These are phyloP conservation scores for Malus sylvestris DNA, from an alignment of 306 rosid species.

Conservation along the genomic window DNA sequence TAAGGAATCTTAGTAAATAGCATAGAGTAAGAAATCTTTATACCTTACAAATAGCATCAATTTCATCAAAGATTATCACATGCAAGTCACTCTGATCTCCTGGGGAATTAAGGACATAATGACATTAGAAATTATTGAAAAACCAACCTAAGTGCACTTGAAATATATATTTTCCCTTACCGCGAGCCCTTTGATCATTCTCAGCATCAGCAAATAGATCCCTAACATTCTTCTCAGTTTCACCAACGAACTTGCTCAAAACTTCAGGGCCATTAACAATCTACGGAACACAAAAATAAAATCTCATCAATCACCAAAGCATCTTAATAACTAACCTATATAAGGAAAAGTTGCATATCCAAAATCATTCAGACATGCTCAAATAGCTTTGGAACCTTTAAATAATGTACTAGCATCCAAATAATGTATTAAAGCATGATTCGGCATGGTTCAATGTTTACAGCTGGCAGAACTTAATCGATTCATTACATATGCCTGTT, in stretches of 20 bases:
- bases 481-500: neutral
- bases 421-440: neutral
- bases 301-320: slow-evolving; percentile 8
- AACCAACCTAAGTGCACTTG: slow-evolving; percentile 8
- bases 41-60: slow-evolving; percentile 99
- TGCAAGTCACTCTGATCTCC: slow-evolving; percentile 97
- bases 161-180: slow-evolving; percentile 36
- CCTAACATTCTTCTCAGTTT: slow-evolving; percentile 95
- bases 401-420: neutral
- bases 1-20: neutral
- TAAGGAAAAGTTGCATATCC: slow-evolving; percentile 17
- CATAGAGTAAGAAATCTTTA: slow-evolving; percentile 21
- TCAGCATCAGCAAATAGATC: slow-evolving; percentile 99
- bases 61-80: slow-evolving; percentile 96
- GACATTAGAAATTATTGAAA: slow-evolving; percentile 22
- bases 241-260: slow-evolving; percentile 93
- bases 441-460: neutral
- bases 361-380: slow-evolving; percentile 20
- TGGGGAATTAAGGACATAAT: slow-evolving; percentile 29
- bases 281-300: slow-evolving; percentile 29
- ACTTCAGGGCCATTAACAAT: slow-evolving; percentile 99
- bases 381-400: slow-evolving; percentile 12
- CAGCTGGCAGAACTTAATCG: neutral
- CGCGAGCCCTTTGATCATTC: slow-evolving; percentile 76
- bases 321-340: slow-evolving; percentile 14